Percentiles rank a stretch among this genome's conserved stretches.
Conservation (phyloP, 176 grass and related monocot species). For the Coix lacrymajobi region DNA sequence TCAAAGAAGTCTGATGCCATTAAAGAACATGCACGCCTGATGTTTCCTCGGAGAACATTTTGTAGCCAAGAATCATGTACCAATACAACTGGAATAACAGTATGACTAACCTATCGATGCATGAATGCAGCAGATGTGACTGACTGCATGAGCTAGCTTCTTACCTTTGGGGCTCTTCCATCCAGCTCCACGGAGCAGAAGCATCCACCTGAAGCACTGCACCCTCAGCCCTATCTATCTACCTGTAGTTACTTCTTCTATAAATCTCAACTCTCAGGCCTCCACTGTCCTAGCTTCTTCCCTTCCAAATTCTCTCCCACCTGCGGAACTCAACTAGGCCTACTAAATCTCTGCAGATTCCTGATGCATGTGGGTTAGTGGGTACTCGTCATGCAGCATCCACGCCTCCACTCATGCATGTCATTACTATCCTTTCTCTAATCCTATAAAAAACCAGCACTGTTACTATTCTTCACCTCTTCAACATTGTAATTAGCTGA, state of each 20-base stretch:
- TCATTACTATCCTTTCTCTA: not conserved
- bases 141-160: not conserved
- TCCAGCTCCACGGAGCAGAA: not conserved
- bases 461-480: too few relatives aligned
- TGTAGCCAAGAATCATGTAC: not conserved
- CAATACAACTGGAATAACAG: not conserved
- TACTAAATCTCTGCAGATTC: not conserved
- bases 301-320: too few relatives aligned
- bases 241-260: not conserved
- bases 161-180: not conserved
- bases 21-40: too few relatives aligned
- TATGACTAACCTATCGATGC: not conserved
- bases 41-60: too few relatives aligned
- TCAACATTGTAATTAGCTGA: not conserved
- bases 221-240: not conserved
- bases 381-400: not conserved
- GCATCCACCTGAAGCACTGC: too few relatives aligned
- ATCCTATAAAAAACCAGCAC: not conserved
- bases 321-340: too few relatives aligned
- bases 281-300: not conserved
- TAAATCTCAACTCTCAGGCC: not conserved
- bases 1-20: too few relatives aligned
- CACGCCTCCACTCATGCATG: not conserved
- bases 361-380: not conserved
- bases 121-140: not conserved